Percentiles rank a stretch among this genome's conserved stretches.
These are phyloP conservation scores for Nitzschia sp. DNA, from an alignment of 108 stramenopile genomes.

Conservation along the genomic window DNA sequence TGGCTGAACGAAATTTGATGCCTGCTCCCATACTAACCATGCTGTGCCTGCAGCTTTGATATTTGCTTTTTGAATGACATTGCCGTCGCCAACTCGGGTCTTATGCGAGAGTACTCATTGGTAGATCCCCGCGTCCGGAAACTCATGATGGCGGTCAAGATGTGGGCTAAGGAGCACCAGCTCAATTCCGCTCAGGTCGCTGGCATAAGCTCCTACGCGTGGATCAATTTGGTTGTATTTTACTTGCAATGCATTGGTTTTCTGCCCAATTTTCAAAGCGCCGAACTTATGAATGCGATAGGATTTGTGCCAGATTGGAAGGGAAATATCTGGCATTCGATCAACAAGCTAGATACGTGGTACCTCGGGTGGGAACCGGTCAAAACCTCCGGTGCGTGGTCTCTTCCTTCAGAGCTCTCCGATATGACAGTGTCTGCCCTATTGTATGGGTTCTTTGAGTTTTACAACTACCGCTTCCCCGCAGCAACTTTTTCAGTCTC, in stretches of 20 bases:
- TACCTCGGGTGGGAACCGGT: constrained; percentile 54
- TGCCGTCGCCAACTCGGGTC: constrained; percentile 74
- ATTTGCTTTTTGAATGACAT: constrained; percentile 88
- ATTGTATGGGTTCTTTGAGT: constrained; percentile 78
- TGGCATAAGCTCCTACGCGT: constrained; percentile 70
- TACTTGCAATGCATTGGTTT: constrained; percentile 78
- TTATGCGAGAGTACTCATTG: constrained; percentile 79
- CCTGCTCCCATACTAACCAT: background rate
- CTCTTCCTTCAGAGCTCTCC: constrained; percentile 25
- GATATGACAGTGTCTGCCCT: constrained; percentile 46
- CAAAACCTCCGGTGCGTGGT: constrained; percentile 34
- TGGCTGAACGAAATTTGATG: background rate
- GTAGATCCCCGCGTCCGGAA: constrained; percentile 58
- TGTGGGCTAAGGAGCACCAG: constrained; percentile 61
- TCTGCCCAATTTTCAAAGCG: constrained; percentile 69
- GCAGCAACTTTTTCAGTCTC: constrained; percentile 47
- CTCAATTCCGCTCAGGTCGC: constrained; percentile 69
- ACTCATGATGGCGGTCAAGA: constrained; percentile 77
- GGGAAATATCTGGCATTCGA: constrained; percentile 60
- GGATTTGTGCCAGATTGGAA: constrained; percentile 42
- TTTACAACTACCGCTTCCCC: constrained; percentile 63
- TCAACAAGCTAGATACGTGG: constrained; percentile 66
- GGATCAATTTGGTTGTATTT: constrained; percentile 82
- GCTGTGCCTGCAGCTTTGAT: constrained; percentile 54
- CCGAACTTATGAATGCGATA: constrained; percentile 45